Evolutionary conservation across 768 basidiomycete species (phyloP), one percentile per base, ranked within the genome.

Genomic region (Tylopilus sp.): DNA sequence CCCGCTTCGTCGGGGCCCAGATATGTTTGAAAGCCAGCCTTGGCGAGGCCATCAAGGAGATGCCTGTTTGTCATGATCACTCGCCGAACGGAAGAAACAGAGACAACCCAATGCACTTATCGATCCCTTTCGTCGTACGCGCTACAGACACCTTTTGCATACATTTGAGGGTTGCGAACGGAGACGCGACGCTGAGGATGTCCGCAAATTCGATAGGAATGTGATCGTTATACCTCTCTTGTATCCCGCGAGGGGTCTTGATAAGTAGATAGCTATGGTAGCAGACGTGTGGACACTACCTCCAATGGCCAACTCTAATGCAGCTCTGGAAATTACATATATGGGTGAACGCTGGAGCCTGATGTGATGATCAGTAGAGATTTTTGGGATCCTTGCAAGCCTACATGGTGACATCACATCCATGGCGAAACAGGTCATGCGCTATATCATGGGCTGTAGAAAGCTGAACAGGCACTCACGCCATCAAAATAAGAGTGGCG

Each of bases 1-100:
- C 77, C 75, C 11, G 68, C 62, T n/a, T 55, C 69, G 43, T 75
- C 72, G 8, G 64, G 64, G 21, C 76, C 75, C 25, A 68, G 57
- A 47, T 69, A 70, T 2, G 68, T 69, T 45, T 59, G 65, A 57
- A 78, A 73, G 4, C 75, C 75, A 11, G 53, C 68, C 40, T 53
- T 62, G 8, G 56, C 53, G n/a, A 78, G 60, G 28, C 60, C 66
- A n/a, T 71, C 66, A 2, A 75, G 64, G n/a, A 75, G 59, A 15
- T 68, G 67, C 58, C 73, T 76, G 26, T 48, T 36, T 12, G 9
- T 39, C 50, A 38, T 17, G 23, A 30, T 56, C 38, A 30, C 20
- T 44, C 44, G 40, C 3, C 12, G 20, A 12, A 39, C 18, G 17
- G 4, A 18, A 9, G 18, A 9, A 6, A 26, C 5, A 7, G 20